phyloP scores from a whole-genome alignment of 139 green algal genomes.

The Chlamydomonas incerta region DNA sequence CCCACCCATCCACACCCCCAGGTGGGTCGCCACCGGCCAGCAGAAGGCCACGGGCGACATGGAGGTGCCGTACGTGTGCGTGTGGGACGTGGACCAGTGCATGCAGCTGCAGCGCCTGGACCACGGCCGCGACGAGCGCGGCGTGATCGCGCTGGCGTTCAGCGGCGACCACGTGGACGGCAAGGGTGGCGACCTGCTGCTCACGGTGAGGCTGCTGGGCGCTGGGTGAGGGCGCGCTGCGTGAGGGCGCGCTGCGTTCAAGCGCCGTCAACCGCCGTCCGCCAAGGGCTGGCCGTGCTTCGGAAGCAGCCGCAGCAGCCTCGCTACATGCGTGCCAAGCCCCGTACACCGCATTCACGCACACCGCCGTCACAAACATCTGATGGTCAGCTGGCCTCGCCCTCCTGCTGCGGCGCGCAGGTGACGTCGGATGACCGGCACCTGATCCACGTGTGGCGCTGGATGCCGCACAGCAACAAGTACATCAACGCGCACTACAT shows the following conservation, averaged over 20 bases:
- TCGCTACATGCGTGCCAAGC: too few relatives aligned
- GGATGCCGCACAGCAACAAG: constrained; percentile 60
- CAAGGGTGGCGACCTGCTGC: constrained; percentile 44
- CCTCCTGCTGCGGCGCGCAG: too few relatives aligned
- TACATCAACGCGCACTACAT: constrained; percentile 61
- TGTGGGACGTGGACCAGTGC: constrained; percentile 69
- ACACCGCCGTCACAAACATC: too few relatives aligned
- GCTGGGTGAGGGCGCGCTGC: too few relatives aligned
- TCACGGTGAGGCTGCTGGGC: constrained; percentile 49
- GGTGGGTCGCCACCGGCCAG: constrained; percentile 74
- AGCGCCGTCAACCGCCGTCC: too few relatives aligned
- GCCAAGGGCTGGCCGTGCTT: too few relatives aligned
- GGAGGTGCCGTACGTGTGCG: constrained; percentile 62
- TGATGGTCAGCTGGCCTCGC: too few relatives aligned
- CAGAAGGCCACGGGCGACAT: constrained; percentile 54
- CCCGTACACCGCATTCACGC: too few relatives aligned
- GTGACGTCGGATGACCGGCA: constrained; percentile 68
- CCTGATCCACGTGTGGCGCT: constrained; percentile 69
- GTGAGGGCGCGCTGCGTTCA: too few relatives aligned
- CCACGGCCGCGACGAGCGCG: constrained; percentile 51
- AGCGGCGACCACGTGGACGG: background rate
- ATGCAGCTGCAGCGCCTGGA: constrained; percentile 68
- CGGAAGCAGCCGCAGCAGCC: too few relatives aligned
- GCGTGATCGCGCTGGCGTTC: constrained; percentile 40
- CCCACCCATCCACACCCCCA: background rate